Conservation (phyloP, 2,329 filamentous ascomycete genomes). For the Penicillium sp. region DNA sequence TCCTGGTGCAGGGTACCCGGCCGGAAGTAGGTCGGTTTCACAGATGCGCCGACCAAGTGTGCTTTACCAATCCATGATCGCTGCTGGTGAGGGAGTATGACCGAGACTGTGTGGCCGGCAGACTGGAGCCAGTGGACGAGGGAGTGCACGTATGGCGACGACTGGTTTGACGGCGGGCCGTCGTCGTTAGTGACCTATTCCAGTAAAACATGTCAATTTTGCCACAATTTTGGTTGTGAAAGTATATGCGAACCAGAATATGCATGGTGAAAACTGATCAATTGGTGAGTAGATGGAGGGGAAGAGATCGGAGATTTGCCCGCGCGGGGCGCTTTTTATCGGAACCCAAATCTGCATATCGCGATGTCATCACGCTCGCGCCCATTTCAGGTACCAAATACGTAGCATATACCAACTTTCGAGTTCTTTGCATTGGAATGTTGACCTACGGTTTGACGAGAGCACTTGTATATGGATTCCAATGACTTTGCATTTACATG, state of each 20-base stretch:
- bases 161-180: slow-evolving; percentile 73
- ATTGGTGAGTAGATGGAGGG: slow-evolving; percentile 18
- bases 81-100: slow-evolving; percentile 87
- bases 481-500: slow-evolving; percentile 5
- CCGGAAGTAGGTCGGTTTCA: slow-evolving; percentile 82
- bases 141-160: slow-evolving; percentile 77
- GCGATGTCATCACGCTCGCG: background rate
- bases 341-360: slow-evolving; percentile 11
- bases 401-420: background rate
- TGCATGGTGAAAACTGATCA: slow-evolving; percentile 42
- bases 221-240: background rate
- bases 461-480: background rate
- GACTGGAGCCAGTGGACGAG: slow-evolving; percentile 69
- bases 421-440: background rate
- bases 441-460: background rate
- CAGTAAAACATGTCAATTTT: background rate
- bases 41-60: slow-evolving; percentile 86
- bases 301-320: slow-evolving; percentile 20
- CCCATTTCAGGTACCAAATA: background rate
- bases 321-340: slow-evolving; percentile 21
- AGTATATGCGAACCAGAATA: slow-evolving; percentile 47
- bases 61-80: slow-evolving; percentile 98
- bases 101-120: slow-evolving; percentile 83
- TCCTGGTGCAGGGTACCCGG: slow-evolving; percentile 61
- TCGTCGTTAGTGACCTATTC: slow-evolving; percentile 66